These are phyloP conservation scores for Lactarius vividus DNA, from an alignment of 768 basidiomycete genomes.

Conservation along the genomic window DNA sequence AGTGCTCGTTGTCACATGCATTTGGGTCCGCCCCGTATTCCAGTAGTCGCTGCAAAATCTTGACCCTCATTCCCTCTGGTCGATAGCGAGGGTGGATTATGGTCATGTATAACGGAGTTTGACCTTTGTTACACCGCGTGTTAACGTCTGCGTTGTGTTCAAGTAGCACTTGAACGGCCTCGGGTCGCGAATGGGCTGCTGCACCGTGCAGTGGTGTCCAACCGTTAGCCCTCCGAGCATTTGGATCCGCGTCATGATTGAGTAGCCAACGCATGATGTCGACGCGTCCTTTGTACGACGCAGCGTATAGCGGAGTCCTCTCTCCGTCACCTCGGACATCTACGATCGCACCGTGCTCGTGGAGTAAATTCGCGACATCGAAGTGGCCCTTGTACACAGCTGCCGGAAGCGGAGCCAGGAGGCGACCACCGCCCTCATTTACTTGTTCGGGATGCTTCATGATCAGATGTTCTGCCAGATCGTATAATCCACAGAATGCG, in stretches of 20 bases:
- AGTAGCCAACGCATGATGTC: not conserved
- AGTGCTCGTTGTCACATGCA: no score
- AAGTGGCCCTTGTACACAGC: not conserved
- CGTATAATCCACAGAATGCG: not conserved
- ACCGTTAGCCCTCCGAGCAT: not conserved
- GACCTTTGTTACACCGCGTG: not conserved
- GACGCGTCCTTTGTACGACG: not conserved
- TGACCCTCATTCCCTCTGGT: no score
- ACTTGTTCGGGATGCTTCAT: not conserved
- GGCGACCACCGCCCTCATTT: not conserved
- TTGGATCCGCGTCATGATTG: not conserved
- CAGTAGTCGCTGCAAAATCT: not conserved
- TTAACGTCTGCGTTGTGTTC: not conserved
- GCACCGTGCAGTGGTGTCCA: not conserved
- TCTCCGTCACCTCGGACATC: not conserved
- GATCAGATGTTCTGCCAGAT: not conserved
- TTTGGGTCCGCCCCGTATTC: not conserved
- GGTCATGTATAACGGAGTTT: no score
- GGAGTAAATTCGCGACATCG: not conserved
- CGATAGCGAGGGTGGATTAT: no score
- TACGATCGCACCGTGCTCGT: not conserved
- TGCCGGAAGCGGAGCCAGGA: not conserved
- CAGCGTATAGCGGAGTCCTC: not conserved
- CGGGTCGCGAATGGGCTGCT: accelerated
- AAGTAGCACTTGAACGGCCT: not conserved